Percentiles rank a stretch among this genome's conserved stretches.
Evolutionary conservation across 1,284 basidiomycete species (phyloP).

Genomic region (Porphyrellus sp.): DNA sequence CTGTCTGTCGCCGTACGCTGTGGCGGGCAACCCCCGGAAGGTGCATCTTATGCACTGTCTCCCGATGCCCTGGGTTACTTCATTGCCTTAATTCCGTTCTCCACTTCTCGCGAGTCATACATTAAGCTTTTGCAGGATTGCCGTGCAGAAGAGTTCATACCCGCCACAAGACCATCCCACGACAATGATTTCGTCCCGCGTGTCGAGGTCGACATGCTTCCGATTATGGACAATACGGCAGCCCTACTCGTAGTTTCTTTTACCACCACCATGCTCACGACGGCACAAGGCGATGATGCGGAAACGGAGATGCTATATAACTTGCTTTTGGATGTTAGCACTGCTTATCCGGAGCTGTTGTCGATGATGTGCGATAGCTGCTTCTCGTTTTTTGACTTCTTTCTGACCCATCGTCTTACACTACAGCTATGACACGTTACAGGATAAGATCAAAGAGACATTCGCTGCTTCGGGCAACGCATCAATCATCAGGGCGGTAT

Average conservation of each 20-base stretch:
- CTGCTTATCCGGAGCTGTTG: slow-evolving; percentile 70
- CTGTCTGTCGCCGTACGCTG: slow-evolving; percentile 55
- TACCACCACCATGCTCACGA: slow-evolving; percentile 70
- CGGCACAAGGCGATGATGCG: slow-evolving; percentile 76
- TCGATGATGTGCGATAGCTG: slow-evolving; percentile 60
- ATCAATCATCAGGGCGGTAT: slow-evolving; percentile 66
- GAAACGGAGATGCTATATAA: slow-evolving; percentile 82
- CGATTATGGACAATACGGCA: slow-evolving; percentile 59
- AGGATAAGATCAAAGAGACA: slow-evolving; percentile 76
- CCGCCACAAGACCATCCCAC: slow-evolving; percentile 39
- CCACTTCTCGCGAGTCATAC: slow-evolving; percentile 56
- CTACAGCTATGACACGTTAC: slow-evolving; percentile 70
- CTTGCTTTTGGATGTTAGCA: slow-evolving; percentile 73
- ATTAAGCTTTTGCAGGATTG: slow-evolving; percentile 61
- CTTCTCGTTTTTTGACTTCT: slow-evolving; percentile 3
- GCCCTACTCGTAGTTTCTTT: slow-evolving; percentile 78
- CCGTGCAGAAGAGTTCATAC: slow-evolving; percentile 47
- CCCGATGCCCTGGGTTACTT: slow-evolving; percentile 77
- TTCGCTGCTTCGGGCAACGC: slow-evolving; percentile 74
- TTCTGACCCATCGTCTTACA: slow-evolving; percentile 9
- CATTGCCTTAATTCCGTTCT: slow-evolving; percentile 72
- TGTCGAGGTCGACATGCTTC: slow-evolving; percentile 59
- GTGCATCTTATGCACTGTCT: slow-evolving; percentile 45
- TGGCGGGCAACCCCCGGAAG: slow-evolving; percentile 38
- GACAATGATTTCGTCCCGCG: slow-evolving; percentile 51